Evolutionary conservation across 2,329 filamentous ascomycete genomes (phyloP), one percentile per base, ranked within the genome.

Genomic region (Colletotrichum australisinense): DNA sequence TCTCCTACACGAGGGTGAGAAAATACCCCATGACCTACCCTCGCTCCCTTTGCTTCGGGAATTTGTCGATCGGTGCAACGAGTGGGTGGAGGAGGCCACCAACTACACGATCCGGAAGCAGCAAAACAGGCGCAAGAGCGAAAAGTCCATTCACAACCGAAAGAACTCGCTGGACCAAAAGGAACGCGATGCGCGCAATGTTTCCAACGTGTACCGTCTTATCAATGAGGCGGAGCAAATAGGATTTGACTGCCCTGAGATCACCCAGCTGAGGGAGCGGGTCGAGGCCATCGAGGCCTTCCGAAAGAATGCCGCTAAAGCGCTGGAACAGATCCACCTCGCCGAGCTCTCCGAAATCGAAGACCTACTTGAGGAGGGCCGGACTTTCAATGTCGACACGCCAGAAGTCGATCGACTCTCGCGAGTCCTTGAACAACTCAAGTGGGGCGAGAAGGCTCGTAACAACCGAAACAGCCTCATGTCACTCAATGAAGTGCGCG

Each of bases 91-190:
- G 79, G 96, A 98, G 84, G 97, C 97, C 76, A 97, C 94, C 79
- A 95, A 94, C 80, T 99, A 97, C 86, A 98, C 95, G 79, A 95
- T 97, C 72, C 94, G 97, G 78, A 99, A 99, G 86, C 96, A 98
- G 85, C 96, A 98, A 84, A 97, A 97, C 80, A 93, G 97, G 75
- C 94, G 96, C 74, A 98, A 98, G 84, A 97, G 93, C 82, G 96
- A 98, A 79, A 97, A 95, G 80, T 90, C 90, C 57, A 97, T 93
- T 91, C 93, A 95, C 76, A 93, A 91, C 78, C 90, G 92, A 68
- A 90, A 90, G 56, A 76, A 70, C 58, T 76, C 73, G 35, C 2
- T 81, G 80, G 95, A 98, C 79, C 88, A 93, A 77, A 97, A 97
- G 83, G 94, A 98, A 80, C 92, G 92, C 77, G 95, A 98, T 81